A percentile compares a stretch with the other conserved stretches of the same genome.
These are phyloP conservation scores for Colletotrichum tanaceti DNA, from an alignment of 2,329 filamentous ascomycete species.

Conservation along the genomic window DNA sequence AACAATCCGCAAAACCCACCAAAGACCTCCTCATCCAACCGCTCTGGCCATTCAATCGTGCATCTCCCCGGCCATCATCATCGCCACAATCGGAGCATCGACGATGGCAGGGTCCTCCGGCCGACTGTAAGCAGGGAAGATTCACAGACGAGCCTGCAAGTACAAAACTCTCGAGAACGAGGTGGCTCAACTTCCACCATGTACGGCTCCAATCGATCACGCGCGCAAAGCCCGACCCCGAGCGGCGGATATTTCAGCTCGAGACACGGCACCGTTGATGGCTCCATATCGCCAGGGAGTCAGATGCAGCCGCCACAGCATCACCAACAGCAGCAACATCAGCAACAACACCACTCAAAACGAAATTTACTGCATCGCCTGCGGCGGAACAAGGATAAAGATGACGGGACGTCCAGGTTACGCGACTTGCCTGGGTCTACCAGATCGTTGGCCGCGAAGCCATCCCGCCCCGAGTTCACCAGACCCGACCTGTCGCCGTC, in stretches of 20 bases:
- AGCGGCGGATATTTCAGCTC: constrained; percentile 69
- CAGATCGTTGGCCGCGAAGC: constrained; percentile 63
- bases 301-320: constrained; percentile 14
- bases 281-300: constrained; percentile 67
- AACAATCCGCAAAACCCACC: constrained; percentile 60
- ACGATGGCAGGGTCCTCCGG: constrained; percentile 73
- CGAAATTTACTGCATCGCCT: constrained; percentile 63
- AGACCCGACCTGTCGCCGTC: constrained; percentile 55
- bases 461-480: constrained; percentile 60
- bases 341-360: constrained; percentile 55
- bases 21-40: constrained; percentile 72
- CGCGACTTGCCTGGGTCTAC: constrained; percentile 64
- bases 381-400: constrained; percentile 66
- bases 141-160: constrained; percentile 62
- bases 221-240: constrained; percentile 85
- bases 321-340: constrained; percentile 50
- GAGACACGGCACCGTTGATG: constrained; percentile 62
- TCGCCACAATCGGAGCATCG: constrained; percentile 77
- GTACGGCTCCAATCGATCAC: constrained; percentile 61
- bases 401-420: constrained; percentile 59
- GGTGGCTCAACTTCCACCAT: constrained; percentile 56
- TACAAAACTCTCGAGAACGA: constrained; percentile 63
- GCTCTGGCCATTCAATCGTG: constrained; percentile 69
- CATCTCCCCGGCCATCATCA: constrained; percentile 74
- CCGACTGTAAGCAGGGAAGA: constrained; percentile 84